Base-by-base conservation (phyloP, 2,329 filamentous ascomycete genomes). In the Chalaropsis ovoidea region DNA sequence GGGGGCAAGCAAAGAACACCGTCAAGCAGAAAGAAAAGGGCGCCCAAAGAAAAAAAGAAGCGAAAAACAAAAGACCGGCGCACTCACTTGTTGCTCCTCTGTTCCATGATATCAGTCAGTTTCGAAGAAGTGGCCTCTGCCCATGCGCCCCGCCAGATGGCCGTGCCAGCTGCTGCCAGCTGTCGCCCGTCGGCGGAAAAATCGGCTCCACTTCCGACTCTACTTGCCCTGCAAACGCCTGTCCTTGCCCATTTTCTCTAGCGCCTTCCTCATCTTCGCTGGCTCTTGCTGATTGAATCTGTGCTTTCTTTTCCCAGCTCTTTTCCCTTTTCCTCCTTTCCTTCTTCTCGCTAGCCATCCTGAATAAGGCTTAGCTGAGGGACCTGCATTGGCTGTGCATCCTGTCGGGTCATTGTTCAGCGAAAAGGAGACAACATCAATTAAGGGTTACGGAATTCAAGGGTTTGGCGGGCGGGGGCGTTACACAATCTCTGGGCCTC, bases 51-150 rank as follows among this genome's bases (percentile, higher is more conserved):
- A 11, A 52, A 27, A 24, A 52, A 52, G 3, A 13, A 11, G 27
- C 19, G 31, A 31, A 31, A 6, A 15, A 13, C 19, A 52, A 13
- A 15, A 24, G 47, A 2, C 8, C 19, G 22, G 47, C 47, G 8
- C 10, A 27, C 3, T 24, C 5, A 1, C 47, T 27, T 52, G 47
- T 52, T 52, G 24, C 47, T 52, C 47, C 47, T n/a, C n/a, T n/a
- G n/a, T n/a, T 52, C 24, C 47, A 27, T 52, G 19, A 52, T 52
- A 24, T 52, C 19, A 49, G n/a, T 11, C 17, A n/a, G n/a, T n/a
- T 58, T 58, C 24, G 54, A 58, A 17, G 27, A 58, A 58, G 54
- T 58, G 54, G 54, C 54, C 54, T 58, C 17, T 58, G 54, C 17
- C 31, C n/a, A 58, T 58, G 54, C 54, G 54, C 39, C 27, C 17